These are phyloP conservation scores for Candida corydali DNA, from an alignment of 805 yeast species.

Conservation along the genomic window DNA sequence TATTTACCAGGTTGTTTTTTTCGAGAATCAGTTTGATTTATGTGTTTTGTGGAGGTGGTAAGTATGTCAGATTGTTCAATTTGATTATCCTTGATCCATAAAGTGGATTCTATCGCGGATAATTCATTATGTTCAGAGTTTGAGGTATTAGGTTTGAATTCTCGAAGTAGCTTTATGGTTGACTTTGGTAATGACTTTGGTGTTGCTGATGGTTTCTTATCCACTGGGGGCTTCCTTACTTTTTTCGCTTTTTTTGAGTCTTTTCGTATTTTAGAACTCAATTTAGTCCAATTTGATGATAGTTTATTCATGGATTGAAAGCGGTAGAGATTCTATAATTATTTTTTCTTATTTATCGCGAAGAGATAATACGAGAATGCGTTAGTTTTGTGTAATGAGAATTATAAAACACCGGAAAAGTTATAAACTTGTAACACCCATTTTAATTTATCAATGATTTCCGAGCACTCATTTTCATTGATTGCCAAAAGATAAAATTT, in stretches of 20 bases:
- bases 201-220: neutral
- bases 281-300: conserved; percentile 24
- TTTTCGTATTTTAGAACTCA: conserved; percentile 12
- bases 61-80: conserved; percentile 13
- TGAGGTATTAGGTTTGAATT: conserved; percentile 7
- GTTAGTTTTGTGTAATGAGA: neutral
- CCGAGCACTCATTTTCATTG: conserved; percentile 55
- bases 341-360: conserved; percentile 2
- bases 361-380: conserved; percentile 4
- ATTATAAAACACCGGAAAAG: conserved; percentile 15
- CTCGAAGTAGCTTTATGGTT: neutral
- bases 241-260: conserved; percentile 11
- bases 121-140: neutral
- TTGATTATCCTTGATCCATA: conserved; percentile 23
- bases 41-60: neutral
- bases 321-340: neutral
- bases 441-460: conserved; percentile 69
- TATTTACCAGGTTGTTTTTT: conserved; percentile 61
- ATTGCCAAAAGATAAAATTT: conserved; percentile 85
- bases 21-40: conserved; percentile 9
- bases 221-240: neutral
- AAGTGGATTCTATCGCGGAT: conserved; percentile 17
- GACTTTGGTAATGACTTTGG: neutral
- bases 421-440: conserved; percentile 54
- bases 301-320: conserved; percentile 8